These are phyloP conservation scores for Vigna mungo DNA, from an alignment of 306 rosid genomes.

Conservation along the genomic window DNA sequence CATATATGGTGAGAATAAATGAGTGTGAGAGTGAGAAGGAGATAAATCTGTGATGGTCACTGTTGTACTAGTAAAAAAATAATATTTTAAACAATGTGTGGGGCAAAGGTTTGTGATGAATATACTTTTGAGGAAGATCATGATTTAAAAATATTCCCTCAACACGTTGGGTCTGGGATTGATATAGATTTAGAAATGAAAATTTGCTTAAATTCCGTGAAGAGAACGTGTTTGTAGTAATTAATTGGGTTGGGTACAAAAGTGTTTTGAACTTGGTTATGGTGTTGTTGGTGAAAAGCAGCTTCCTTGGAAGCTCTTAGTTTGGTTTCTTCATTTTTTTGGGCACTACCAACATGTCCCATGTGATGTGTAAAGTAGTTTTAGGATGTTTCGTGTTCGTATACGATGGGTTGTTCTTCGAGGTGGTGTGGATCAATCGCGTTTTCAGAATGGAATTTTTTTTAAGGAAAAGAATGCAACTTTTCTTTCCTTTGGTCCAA, in stretches of 20 bases:
- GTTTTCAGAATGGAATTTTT: background rate
- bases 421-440: constrained; percentile 6
- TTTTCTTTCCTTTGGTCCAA: no score
- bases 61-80: background rate
- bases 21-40: background rate
- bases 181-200: no score
- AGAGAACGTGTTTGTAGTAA: background rate
- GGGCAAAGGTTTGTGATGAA: background rate
- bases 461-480: no score
- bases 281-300: background rate
- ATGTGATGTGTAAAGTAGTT: background rate
- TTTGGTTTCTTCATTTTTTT: background rate
- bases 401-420: background rate
- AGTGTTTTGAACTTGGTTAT: background rate
- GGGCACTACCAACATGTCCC: background rate
- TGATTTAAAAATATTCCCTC: background rate
- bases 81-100: background rate
- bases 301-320: background rate
- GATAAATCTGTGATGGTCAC: background rate
- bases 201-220: background rate
- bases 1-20: no score
- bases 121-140: background rate
- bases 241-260: background rate
- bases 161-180: background rate
- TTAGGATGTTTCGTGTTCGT: constrained; percentile 3